Conservation (phyloP, 371 early-diverging fungal genomes). For the Mortierella sp. region DNA sequence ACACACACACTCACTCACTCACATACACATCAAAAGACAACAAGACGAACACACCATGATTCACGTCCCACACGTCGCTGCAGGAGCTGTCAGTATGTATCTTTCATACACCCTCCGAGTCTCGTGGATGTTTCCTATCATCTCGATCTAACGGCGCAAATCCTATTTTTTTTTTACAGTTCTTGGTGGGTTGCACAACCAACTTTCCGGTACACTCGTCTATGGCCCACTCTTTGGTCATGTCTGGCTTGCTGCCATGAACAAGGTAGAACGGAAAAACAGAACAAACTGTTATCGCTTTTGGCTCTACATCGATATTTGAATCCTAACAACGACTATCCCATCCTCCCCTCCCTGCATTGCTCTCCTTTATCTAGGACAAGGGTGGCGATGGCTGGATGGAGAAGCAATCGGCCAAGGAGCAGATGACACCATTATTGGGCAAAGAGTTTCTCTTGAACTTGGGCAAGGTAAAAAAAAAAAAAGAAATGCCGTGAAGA, state of each 20-base stretch:
- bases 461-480: constrained; percentile 39
- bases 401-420: background rate
- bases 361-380: constrained; percentile 16
- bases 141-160: background rate
- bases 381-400: constrained; percentile 38
- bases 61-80: constrained; percentile 45
- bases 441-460: constrained; percentile 42
- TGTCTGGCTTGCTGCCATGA: constrained; percentile 50
- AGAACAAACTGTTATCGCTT: too few relatives aligned
- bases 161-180: constrained; percentile 13
- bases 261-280: constrained; percentile 22
- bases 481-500: too few relatives aligned
- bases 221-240: constrained; percentile 52
- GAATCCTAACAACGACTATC: background rate
- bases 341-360: background rate
- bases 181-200: constrained; percentile 43
- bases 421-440: constrained; percentile 11
- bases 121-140: too few relatives aligned
- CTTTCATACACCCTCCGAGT: too few relatives aligned
- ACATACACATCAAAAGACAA: background rate
- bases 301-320: too few relatives aligned
- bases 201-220: constrained; percentile 37
- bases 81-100: constrained; percentile 47
- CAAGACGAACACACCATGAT: too few relatives aligned
- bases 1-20: background rate